Conservation (phyloP, 2,329 filamentous ascomycete genomes). For the Lecanoromycetidae sp. region DNA sequence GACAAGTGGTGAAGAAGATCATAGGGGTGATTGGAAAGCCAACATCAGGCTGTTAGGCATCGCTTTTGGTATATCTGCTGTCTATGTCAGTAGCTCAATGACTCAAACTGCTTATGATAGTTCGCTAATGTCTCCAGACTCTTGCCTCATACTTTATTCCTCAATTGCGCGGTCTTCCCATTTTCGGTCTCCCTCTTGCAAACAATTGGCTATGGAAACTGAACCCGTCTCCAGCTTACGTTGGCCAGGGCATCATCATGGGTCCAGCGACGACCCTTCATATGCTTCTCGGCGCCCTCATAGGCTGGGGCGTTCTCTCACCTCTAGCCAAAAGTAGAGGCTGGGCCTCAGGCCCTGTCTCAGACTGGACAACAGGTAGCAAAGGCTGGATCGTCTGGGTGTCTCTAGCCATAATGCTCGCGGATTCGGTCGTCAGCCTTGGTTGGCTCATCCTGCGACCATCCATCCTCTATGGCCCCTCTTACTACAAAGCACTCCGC, state of each 20-base stretch:
- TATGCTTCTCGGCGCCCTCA: constrained; percentile 79
- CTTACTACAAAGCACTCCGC: constrained; percentile 23
- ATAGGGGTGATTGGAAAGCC: constrained; percentile 44
- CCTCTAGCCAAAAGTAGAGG: constrained; percentile 73
- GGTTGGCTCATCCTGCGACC: constrained; percentile 63
- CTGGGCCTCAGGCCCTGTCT: constrained; percentile 80
- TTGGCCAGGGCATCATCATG: constrained; percentile 98
- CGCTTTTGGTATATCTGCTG: constrained; percentile 48
- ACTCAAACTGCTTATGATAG: too few relatives aligned
- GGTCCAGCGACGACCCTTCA: constrained; percentile 87
- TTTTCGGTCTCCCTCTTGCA: constrained; percentile 67
- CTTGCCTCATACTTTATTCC: constrained; percentile 84
- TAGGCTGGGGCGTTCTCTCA: constrained; percentile 86
- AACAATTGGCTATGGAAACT: constrained; percentile 85
- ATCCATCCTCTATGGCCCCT: constrained; percentile 38
- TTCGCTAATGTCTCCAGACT: constrained; percentile 45
- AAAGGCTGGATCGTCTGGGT: constrained; percentile 99
- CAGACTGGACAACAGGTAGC: constrained; percentile 82
- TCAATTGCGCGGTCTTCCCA: constrained; percentile 67
- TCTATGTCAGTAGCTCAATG: too few relatives aligned
- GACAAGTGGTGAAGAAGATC: constrained; percentile 16
- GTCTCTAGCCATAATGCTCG: constrained; percentile 90
- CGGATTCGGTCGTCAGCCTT: constrained; percentile 80
- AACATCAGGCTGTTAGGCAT: constrained; percentile 49
- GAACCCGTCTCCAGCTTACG: constrained; percentile 92